These are phyloP conservation scores for Davidsoniella eucalypti DNA, from an alignment of 2,329 filamentous ascomycete genomes.

Conservation along the genomic window DNA sequence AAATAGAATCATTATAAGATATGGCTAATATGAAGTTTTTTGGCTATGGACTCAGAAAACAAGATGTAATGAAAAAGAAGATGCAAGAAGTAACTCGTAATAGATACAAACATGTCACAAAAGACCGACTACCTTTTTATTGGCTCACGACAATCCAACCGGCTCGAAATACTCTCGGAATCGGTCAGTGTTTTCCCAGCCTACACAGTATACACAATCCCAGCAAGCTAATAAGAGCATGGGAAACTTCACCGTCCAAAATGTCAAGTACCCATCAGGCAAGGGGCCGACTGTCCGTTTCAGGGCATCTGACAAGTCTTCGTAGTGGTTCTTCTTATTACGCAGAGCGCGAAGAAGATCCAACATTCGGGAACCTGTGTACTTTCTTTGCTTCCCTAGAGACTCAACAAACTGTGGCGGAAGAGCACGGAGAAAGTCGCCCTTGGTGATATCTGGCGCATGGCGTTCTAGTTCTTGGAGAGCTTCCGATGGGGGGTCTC, in stretches of 20 bases:
- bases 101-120: too few species aligned
- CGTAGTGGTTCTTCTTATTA: slow-evolving; percentile 97
- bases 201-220: slow-evolving; percentile 51
- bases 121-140: background rate
- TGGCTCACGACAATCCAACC: slow-evolving; percentile 7
- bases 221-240: slow-evolving; percentile 64
- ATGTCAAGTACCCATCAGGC: slow-evolving; percentile 65
- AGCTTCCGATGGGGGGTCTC: slow-evolving; percentile 59
- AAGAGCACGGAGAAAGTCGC: slow-evolving; percentile 63
- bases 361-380: slow-evolving; percentile 66
- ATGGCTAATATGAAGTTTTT: too few species aligned
- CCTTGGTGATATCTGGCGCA: slow-evolving; percentile 37
- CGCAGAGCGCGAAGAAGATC: slow-evolving; percentile 77
- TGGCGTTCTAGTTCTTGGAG: slow-evolving; percentile 43
- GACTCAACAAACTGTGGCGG: slow-evolving; percentile 75
- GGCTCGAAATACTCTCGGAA: slow-evolving; percentile 58
- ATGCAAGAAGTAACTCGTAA: too few species aligned
- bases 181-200: slow-evolving; percentile 44
- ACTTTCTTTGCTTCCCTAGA: slow-evolving; percentile 87
- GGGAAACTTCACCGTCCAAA: slow-evolving; percentile 71
- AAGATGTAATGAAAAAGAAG: too few species aligned
- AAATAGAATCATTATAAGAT: too few species aligned
- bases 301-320: slow-evolving; percentile 76
- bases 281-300: slow-evolving; percentile 53
- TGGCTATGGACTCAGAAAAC: too few species aligned